These are phyloP conservation scores for Thielaviopsis ethacetica DNA, from an alignment of 2,329 filamentous ascomycete genomes.

Conservation along the genomic window DNA sequence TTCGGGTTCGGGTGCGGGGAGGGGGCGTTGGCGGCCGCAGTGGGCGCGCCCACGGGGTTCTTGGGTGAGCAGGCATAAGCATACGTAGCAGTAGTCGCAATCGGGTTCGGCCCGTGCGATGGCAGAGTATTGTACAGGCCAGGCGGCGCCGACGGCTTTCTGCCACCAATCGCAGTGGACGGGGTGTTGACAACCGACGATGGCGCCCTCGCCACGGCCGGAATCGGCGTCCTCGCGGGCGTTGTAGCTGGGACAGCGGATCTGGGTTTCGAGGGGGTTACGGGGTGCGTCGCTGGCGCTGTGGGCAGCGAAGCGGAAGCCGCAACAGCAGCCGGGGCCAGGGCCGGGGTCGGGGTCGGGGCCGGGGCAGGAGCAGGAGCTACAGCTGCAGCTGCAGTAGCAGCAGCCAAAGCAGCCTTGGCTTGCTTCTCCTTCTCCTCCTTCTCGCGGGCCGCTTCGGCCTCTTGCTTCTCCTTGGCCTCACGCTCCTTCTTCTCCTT, in stretches of 20 bases:
- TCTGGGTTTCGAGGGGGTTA: conserved; percentile 14
- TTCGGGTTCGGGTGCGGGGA: no score
- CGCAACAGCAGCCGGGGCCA: not conserved
- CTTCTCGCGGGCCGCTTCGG: conserved; percentile 14
- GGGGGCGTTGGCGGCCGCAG: conserved; percentile 44
- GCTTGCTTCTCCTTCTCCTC: not conserved
- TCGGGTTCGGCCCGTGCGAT: conserved; percentile 39
- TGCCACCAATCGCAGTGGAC: not conserved
- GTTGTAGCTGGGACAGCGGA: conserved; percentile 20
- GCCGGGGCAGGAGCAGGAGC: not conserved
- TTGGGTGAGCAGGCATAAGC: conserved; percentile 48
- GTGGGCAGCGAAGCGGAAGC: not conserved
- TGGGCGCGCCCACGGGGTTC: conserved; percentile 62
- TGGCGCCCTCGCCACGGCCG: conserved; percentile 22
- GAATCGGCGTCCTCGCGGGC: conserved; percentile 20
- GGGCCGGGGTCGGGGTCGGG: not conserved
- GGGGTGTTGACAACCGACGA: not conserved
- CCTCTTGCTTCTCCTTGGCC: conserved; percentile 45
- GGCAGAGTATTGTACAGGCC: conserved; percentile 33
- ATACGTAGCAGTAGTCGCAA: conserved; percentile 34
- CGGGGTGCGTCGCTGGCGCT: not conserved
- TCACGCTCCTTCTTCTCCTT: conserved; percentile 39
- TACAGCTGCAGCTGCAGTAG: not conserved
- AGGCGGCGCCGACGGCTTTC: not conserved
- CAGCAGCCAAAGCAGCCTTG: not conserved